Evolutionary conservation across 257 asterid genomes (phyloP).

Genomic region (Capsicum baccatum): DNA sequence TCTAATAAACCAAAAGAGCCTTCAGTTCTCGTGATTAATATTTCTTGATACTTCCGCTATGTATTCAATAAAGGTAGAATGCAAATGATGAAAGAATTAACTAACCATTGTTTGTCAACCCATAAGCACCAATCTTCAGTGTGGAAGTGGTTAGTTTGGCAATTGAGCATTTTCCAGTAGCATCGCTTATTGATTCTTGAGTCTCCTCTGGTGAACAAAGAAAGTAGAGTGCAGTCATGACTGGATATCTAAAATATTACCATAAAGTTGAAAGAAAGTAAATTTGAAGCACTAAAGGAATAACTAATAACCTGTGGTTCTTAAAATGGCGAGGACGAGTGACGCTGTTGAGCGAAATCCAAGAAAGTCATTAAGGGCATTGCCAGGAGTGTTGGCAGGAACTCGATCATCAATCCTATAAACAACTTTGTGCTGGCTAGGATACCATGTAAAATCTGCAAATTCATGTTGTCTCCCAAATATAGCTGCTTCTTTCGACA

Average conservation of each 20-base stretch:
- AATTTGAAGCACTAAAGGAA: background rate
- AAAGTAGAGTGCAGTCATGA: background rate
- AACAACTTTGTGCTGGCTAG: slow-evolving; percentile 34
- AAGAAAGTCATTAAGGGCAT: slow-evolving; percentile 33
- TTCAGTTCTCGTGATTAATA: background rate
- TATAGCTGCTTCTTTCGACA: slow-evolving; percentile 22
- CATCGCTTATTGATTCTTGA: slow-evolving; percentile 33
- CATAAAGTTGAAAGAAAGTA: background rate
- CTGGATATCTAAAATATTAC: background rate
- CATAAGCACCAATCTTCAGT: slow-evolving; percentile 27
- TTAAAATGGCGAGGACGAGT: slow-evolving; percentile 13
- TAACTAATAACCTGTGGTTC: slow-evolving; percentile 27
- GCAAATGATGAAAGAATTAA: background rate
- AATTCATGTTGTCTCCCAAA: slow-evolving; percentile 40
- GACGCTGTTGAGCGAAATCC: slow-evolving; percentile 36
- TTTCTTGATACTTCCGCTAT: background rate
- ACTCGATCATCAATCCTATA: slow-evolving; percentile 37
- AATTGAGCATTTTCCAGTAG: slow-evolving; percentile 33
- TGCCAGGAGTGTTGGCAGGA: slow-evolving; percentile 22
- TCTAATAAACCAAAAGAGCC: too few relatives aligned
- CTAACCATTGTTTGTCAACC: slow-evolving; percentile 42
- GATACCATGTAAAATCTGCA: slow-evolving; percentile 39
- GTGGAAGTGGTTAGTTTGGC: slow-evolving; percentile 11
- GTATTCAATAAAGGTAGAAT: background rate
- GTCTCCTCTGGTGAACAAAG: slow-evolving; percentile 34